These are phyloP conservation scores for Leucocoprinus leucothites DNA, from an alignment of 768 basidiomycete genomes.

Conservation along the genomic window DNA sequence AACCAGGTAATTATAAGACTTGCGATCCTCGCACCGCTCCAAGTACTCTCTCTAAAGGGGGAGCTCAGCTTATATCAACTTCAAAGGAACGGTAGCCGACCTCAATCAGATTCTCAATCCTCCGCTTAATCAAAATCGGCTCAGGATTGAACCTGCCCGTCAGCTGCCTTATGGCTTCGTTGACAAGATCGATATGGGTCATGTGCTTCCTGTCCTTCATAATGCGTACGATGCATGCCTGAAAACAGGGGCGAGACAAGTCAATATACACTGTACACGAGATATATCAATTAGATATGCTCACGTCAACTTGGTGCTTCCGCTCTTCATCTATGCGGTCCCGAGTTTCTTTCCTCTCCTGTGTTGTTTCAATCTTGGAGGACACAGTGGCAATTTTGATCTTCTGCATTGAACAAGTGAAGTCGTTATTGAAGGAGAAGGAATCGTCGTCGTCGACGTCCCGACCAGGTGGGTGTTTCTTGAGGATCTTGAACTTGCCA, in stretches of 20 bases:
- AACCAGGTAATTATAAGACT: constrained; percentile 82
- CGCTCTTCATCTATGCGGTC: constrained; percentile 91
- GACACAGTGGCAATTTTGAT: constrained; percentile 93
- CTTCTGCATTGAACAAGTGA: constrained; percentile 77
- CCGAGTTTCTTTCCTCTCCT: constrained; percentile 88
- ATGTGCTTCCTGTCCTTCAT: constrained; percentile 96
- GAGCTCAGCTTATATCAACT: constrained; percentile 1
- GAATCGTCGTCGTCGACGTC: constrained; percentile 74
- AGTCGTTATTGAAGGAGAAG: constrained; percentile 87
- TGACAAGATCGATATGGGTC: constrained; percentile 83
- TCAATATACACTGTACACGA: constrained; percentile 2
- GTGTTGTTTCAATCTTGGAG: constrained; percentile 79
- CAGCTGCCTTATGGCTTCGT: constrained; percentile 87
- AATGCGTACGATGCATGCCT: constrained; percentile 97
- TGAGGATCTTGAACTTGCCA: constrained; percentile 88
- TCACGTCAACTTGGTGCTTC: constrained; percentile 83
- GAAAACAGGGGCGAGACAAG: background rate
- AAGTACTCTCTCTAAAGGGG: constrained; percentile 84
- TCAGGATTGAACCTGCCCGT: constrained; percentile 83
- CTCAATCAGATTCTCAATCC: constrained; percentile 92
- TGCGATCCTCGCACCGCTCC: constrained; percentile 83
- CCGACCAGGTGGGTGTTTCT: constrained; percentile 85
- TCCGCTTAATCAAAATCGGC: constrained; percentile 84
- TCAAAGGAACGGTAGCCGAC: constrained; percentile 38
- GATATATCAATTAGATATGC: constrained; percentile 24